Evolutionary conservation across 495 filamentous ascomycete genomes (phyloP), one percentile per base, ranked within the genome.

Genomic region (Chaetomidium leptoderma): DNA sequence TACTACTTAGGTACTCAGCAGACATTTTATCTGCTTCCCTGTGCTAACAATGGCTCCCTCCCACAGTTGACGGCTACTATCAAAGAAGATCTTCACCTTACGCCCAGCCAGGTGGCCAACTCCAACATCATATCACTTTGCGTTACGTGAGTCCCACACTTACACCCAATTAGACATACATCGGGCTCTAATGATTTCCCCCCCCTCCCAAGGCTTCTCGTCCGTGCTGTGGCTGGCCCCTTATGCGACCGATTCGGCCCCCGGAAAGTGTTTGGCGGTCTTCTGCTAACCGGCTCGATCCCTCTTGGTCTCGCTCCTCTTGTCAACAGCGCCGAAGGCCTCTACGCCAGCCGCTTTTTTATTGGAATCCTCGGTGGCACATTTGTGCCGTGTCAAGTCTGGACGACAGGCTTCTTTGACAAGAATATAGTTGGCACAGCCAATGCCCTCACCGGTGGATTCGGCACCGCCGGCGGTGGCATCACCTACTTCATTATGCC

Each of bases 351-450:
- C 51, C 85, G 92, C 32, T 96, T 97, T 76, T 97, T 97, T 73
- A 81, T 97, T 53, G 92, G 92, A 35, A 95, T 97, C 54, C 80
- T 97, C 1, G 92, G 92, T 30, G 92, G 87, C 0, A 82, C 82
- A 6, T 97, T 97, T 60, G 92, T 97, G 3, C 92, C 92, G 2
- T 97, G 92, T 70, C 92, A 96, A 63, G 92, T 97, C 8, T 97
- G 92, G 92, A 89, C 86, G 29, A 96, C 92, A 0, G 91, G 88
- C 2, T 97, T 92, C 77, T 96, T 93, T 65, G 92, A 97, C 75
- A 96, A 95, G 77, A 95, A 90, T 66, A 83, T 97, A 17, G 89
- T 97, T 23, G 92, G 92, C 33, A 89, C 89, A 5, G 90, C 92
- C 55, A 97, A 96, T 66, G 86, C 90, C 8, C 73, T 97, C 2